A percentile compares a stretch with the other conserved stretches of the same genome.
These are phyloP conservation scores for Talaromyces funiculosus DNA, from an alignment of 2,329 filamentous ascomycete species.

Conservation along the genomic window DNA sequence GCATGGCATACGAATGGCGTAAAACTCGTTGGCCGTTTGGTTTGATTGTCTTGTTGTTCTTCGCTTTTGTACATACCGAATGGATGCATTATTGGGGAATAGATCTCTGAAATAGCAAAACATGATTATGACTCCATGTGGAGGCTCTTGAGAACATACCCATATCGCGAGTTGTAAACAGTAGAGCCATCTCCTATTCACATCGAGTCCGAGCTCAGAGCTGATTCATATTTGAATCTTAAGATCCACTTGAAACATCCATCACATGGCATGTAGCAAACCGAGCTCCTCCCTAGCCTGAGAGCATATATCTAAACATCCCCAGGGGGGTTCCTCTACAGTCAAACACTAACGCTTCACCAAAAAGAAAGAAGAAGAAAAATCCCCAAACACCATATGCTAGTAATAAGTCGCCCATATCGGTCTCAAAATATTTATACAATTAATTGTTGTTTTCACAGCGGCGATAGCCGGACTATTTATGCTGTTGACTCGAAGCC, in stretches of 20 bases:
- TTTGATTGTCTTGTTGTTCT: background rate
- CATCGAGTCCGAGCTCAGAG: too few relatives aligned
- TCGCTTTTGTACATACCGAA: conserved; percentile 9
- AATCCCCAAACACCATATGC: background rate
- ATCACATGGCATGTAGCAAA: background rate
- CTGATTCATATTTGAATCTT: background rate
- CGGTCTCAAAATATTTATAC: background rate
- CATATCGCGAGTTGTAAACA: too few relatives aligned
- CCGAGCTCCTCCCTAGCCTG: background rate
- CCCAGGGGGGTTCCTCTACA: background rate
- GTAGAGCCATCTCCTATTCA: too few relatives aligned
- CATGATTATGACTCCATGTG: background rate
- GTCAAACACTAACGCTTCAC: background rate
- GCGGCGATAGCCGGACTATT: background rate
- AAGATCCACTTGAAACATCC: background rate
- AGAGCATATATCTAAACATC: background rate
- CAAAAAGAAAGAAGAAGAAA: background rate
- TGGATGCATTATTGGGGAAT: background rate
- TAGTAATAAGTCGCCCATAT: background rate
- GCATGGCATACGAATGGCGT: conserved; percentile 7
- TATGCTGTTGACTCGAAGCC: background rate
- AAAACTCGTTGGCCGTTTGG: background rate
- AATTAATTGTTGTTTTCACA: background rate
- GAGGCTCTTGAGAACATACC: too few relatives aligned
- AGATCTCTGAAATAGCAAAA: background rate